Base-by-base conservation (phyloP, 2,329 filamentous ascomycete species). In the Xylariaceae sp. region DNA sequence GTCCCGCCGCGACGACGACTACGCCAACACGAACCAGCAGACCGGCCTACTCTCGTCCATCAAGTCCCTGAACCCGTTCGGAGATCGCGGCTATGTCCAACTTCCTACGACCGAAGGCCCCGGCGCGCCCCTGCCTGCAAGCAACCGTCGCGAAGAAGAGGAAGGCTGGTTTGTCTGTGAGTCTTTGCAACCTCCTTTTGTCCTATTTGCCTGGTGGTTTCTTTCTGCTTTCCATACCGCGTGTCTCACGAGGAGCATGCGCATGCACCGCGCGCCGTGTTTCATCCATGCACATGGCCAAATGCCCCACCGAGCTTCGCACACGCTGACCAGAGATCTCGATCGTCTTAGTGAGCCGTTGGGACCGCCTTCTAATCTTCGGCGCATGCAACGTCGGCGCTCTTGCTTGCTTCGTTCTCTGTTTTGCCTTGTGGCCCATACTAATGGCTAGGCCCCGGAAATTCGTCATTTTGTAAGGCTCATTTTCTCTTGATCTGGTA, bases 91-190 rank as follows among this genome's bases (percentile, higher is more conserved):
- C 68, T 95, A 96, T 80, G 86, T 97, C 58, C 85, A 88, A 68
- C 83, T 99, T 44, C 92, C 94, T 49, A 94, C 89, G 45, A 85
- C 85, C 60, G 91, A 96, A 67, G 79, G 80, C 59, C 77, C 89
- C 33, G 90, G 90, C 43, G 90, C 92, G 57, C 90, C 91, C 58
- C 74, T 96, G 44, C 92, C 92, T 45, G 90, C 90, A 53, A 83
- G 89, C 54, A 89, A 70, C 66, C 81, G 91, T 64, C 84, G 91
- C 61, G 91, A 96, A 66, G 94, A 97, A 71, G 92, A 97, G 67
- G 94, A 96, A 72, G 89, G 86, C 57, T 96, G 89, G 84, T 91
- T 96, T 82, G 86, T 88, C 64, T 77, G 94, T 99, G 82, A 92
- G 94, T 82, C 60, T 62, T 56, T 35, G 42, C 47, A 49, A 49